A percentile compares a stretch with the other conserved stretches of the same genome.
These are phyloP conservation scores for Saturnispora zaruensis DNA, from an alignment of 805 yeast species.

Conservation along the genomic window DNA sequence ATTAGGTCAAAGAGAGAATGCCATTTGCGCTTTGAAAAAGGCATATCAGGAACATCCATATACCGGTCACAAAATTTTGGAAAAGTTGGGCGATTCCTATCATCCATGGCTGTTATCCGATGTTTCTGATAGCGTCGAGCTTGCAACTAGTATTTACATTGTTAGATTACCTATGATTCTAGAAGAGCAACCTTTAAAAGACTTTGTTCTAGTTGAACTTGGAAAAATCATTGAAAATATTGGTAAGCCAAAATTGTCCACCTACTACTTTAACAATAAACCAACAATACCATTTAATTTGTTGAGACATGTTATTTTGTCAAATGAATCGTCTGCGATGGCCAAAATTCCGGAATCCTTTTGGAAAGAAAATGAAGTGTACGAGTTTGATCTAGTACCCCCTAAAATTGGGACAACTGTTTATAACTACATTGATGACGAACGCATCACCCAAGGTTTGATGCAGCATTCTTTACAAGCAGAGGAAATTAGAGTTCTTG, in stretches of 20 bases:
- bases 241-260: conserved; percentile 14
- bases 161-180: conserved; percentile 48
- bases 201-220: conserved; percentile 30
- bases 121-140: conserved; percentile 27
- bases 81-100: conserved; percentile 35
- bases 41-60: conserved; percentile 55
- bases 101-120: conserved; percentile 22
- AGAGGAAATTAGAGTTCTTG: conserved; percentile 21
- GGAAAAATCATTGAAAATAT: conserved; percentile 10
- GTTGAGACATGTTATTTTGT: conserved; percentile 57
- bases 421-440: conserved; percentile 39
- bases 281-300: conserved; percentile 49
- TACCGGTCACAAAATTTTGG: conserved; percentile 43
- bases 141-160: conserved; percentile 50
- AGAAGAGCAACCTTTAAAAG: conserved; percentile 38
- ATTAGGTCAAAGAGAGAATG: conserved; percentile 32
- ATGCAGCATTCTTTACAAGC: conserved; percentile 17
- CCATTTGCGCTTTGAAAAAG: conserved; percentile 36
- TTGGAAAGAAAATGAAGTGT: conserved; percentile 54
- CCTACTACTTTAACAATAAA: conserved; percentile 17
- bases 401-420: conserved; percentile 44
- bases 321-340: conserved; percentile 65
- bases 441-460: conserved; percentile 36
- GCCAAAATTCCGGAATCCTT: conserved; percentile 54
- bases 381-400: conserved; percentile 67